These are phyloP conservation scores for Mycena albidolilacea DNA, from an alignment of 768 basidiomycete species.

Conservation along the genomic window DNA sequence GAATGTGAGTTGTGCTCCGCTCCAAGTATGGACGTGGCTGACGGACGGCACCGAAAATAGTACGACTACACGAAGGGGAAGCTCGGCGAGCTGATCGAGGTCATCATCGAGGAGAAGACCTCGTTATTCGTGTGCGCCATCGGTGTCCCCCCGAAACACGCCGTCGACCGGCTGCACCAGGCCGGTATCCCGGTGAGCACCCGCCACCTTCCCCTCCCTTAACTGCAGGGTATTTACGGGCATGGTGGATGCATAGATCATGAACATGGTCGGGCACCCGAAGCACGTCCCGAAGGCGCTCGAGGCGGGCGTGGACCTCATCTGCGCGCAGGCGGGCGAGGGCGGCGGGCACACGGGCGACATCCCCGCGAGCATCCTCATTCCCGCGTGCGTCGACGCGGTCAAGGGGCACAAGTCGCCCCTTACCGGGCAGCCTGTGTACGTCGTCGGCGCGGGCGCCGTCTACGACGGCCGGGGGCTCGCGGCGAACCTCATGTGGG, in stretches of 20 bases:
- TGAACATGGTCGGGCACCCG: conserved; percentile 92
- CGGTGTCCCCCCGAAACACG: conserved; percentile 87
- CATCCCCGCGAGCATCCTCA: conserved; percentile 86
- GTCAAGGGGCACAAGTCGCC: conserved; percentile 85
- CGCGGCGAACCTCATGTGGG: conserved; percentile 91
- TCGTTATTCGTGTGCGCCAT: conserved; percentile 93
- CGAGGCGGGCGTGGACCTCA: conserved; percentile 89
- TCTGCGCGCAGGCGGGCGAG: conserved; percentile 95
- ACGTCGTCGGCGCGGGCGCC: conserved; percentile 93
- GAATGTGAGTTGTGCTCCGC: conserved; percentile 67
- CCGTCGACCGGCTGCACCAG: conserved; percentile 86
- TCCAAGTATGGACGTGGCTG: no score
- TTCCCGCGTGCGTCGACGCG: conserved; percentile 91
- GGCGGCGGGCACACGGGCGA: conserved; percentile 94
- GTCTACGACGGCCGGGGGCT: conserved; percentile 93
- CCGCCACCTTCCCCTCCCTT: background rate
- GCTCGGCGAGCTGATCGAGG: conserved; percentile 64
- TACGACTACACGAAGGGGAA: conserved; percentile 80
- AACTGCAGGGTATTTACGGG: background rate
- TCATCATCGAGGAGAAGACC: conserved; percentile 94
- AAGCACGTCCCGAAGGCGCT: conserved; percentile 89
- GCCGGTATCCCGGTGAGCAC: conserved; percentile 79
- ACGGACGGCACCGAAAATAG: conserved; percentile 51
- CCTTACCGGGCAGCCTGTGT: conserved; percentile 86
- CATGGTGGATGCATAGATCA: conserved; percentile 3